A percentile compares a stretch with the other conserved stretches of the same genome.
These are phyloP conservation scores for Stemphylium vesicarium DNA, from an alignment of 2,329 filamentous ascomycete genomes.

Conservation along the genomic window DNA sequence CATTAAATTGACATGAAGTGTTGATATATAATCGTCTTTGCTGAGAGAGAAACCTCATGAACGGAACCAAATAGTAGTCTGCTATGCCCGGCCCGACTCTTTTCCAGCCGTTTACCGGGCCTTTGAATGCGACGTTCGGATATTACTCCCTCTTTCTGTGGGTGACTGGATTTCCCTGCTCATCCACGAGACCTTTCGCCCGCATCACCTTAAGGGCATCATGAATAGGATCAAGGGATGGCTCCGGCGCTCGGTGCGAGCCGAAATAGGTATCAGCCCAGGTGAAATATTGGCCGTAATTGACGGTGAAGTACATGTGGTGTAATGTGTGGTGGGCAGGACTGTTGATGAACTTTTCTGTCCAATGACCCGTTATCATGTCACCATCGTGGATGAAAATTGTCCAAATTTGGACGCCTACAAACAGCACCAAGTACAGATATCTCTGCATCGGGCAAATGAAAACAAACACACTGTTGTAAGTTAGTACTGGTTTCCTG, in stretches of 20 bases:
- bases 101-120: too few species aligned
- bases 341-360: conserved; percentile 11
- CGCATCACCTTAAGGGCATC: conserved; percentile 15
- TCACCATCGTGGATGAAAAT: conserved; percentile 15
- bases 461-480: conserved; percentile 7
- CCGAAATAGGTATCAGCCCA: conserved; percentile 11
- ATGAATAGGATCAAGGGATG: conserved; percentile 9
- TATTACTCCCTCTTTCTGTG: conserved; percentile 10
- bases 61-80: too few species aligned
- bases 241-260: conserved; percentile 8
- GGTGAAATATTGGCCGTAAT: conserved; percentile 13
- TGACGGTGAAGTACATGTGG: conserved; percentile 16
- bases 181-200: conserved; percentile 8
- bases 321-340: conserved; percentile 12
- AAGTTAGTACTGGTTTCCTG: neutral
- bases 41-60: too few species aligned
- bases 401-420: conserved; percentile 10
- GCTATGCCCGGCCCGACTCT: too few species aligned
- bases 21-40: too few species aligned
- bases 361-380: conserved; percentile 12
- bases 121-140: too few species aligned
- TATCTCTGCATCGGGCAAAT: conserved; percentile 13
- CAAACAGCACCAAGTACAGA: conserved; percentile 13
- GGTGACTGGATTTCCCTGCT: conserved; percentile 9
- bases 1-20: too few species aligned